Evolutionary conservation across 2,329 filamentous ascomycete genomes (phyloP), one percentile per base, ranked within the genome.

Genomic region (Colletotrichum sp.): DNA sequence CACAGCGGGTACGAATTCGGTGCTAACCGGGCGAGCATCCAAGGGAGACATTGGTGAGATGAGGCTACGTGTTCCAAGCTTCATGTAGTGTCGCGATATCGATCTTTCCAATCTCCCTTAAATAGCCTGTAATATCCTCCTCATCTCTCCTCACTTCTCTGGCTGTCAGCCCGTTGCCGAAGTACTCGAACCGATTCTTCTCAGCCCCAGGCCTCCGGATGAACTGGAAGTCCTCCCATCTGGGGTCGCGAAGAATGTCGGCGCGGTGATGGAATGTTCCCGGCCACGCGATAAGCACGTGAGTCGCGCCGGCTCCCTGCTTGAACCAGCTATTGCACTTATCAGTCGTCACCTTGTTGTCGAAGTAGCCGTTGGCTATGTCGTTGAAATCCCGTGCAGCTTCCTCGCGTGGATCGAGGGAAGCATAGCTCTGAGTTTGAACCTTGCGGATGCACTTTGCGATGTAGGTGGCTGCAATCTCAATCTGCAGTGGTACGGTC

Each of bases 251-350:
- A 64, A 55, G 28, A 24, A 72, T 55, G 28, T 63, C 52, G 15
- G 65, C 52, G 22, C 64, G 30, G 69, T 79, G 79, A 18, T 66
- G 65, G 8, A 65, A 74, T 15, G 71, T 73, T 10, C 78, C 79
- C 3, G 79, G 78, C 79, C 79, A 80, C 26, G 60, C 44, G 9
- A 74, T 72, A 6, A 68, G 34, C 34, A 75, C 66, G 7, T 75
- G 71, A n/a, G 71, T 64, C 22, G 44, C 48, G 8, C 28, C 65
- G 3, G 26, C n/a, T 3, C 75, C 71, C n/a, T 60, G 67, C 59
- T 79, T 79, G 72, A 73, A 79, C 78, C 78, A 79, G 18, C 64
- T 75, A 18, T 77, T 77, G 66, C 78, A 80, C 4, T 12, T 8
- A 26, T 79, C 76, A n/a, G 24, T 57, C 26, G 65, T 28, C 26